Evolutionary conservation across 352 stramenopile genomes (phyloP), one percentile per base, ranked within the genome.

Genomic region (Paralagenidium karlingii): DNA sequence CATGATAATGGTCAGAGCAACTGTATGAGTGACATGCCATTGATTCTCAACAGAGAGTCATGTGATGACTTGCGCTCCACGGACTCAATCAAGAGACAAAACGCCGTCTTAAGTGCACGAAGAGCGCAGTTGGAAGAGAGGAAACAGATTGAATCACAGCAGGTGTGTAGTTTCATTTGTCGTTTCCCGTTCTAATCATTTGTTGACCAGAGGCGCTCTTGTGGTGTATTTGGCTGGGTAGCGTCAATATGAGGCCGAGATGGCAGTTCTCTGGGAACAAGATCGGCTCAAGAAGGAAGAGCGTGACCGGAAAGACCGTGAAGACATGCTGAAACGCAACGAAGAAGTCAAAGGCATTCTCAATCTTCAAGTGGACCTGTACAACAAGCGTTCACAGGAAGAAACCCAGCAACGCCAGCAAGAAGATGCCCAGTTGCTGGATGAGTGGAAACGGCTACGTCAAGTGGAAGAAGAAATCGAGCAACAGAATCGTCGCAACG

Each of bases 241-340:
- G 68, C 56, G 47, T 29, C 41, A 55, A 15, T 43, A 63, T 15
- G 74, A 87, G 32, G 36, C 36, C 19, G 50, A 53, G 37, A 85
- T 88, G 74, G 66, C 70, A 6, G 55, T 77, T 43, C 51, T 88
- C 9, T 88, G 74, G 70, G 66, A 67, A 20, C 62, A 74, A 24
- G 74, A 88, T 41, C 68, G 68, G 8, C 51, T 71, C 15, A 79
- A 82, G 53, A 88, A 84, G 51, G 74, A 88, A 25, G 63, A 76
- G 20, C 65, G 70, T 22, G 70, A 88, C 3, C 67, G 60, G 1
- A 24, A 43, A 32, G 74, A 88, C 37, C 40, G 53, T 18, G 70
- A 85, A 18, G 54, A 53, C 38, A 51, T 46, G 8, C 34, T 52
- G 11, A 64, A 65, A 38, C 60, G 65, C 24, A 76, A 84, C 26